Percentiles rank a stretch among this genome's conserved stretches.
Evolutionary conservation across 2,329 filamentous ascomycete genomes (phyloP).

Genomic region (Dothideomycetes sp.): DNA sequence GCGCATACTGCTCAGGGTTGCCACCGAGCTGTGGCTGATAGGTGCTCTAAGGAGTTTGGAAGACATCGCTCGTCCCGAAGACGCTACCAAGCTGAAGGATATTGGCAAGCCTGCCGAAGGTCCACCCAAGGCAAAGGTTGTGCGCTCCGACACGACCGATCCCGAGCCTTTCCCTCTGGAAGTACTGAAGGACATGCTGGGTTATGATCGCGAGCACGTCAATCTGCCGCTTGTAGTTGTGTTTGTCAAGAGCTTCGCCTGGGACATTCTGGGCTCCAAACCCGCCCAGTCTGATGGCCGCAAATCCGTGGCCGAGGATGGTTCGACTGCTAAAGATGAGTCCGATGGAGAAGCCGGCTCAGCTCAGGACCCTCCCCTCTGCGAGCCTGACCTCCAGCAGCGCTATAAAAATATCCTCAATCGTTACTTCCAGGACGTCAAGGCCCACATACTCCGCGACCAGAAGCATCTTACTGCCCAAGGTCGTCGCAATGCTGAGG

Average conservation of each 20-base stretch:
- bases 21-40: conserved; percentile 93
- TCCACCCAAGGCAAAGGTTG: conserved; percentile 47
- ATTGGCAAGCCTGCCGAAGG: conserved; percentile 44
- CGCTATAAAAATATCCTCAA: conserved; percentile 78
- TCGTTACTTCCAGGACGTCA: conserved; percentile 89
- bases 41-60: conserved; percentile 75
- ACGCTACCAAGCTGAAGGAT: conserved; percentile 52
- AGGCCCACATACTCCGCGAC: conserved; percentile 76
- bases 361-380: conserved; percentile 62
- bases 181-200: conserved; percentile 92
- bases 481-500: conserved; percentile 89
- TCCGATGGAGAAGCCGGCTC: conserved; percentile 39
- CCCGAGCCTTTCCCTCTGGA: conserved; percentile 92
- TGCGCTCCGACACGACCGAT: conserved; percentile 51
- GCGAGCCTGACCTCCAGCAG: conserved; percentile 66
- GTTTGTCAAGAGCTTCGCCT: conserved; percentile 92
- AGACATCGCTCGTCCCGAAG: conserved; percentile 56
- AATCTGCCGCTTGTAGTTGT: conserved; percentile 88
- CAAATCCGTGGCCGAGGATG: conserved; percentile 75
- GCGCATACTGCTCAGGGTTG: conserved; percentile 74
- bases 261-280: conserved; percentile 84
- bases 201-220: conserved; percentile 82
- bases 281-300: conserved; percentile 64
- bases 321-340: conserved; percentile 50
- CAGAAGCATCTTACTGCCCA: conserved; percentile 82